Evolutionary conservation across 306 rosid species (phyloP).

Genomic region (Argentina anserina): DNA sequence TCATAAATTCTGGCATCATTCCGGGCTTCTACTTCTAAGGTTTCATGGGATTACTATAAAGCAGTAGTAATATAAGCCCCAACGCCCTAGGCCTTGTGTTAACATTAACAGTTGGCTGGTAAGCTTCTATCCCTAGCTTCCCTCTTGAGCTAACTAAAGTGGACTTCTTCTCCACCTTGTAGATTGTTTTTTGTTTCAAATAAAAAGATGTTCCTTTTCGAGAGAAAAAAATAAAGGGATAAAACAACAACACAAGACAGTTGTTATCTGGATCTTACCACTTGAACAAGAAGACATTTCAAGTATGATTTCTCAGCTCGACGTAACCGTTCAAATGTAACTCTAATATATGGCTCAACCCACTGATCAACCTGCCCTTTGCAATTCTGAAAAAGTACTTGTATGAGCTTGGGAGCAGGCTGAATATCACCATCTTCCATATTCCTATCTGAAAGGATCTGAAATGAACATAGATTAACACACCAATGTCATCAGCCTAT

Average conservation of each 20-base stretch:
- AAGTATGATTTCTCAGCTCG: constrained; percentile 70
- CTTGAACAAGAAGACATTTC: constrained; percentile 86
- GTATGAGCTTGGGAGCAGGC: constrained; percentile 95
- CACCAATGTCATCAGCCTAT: neutral
- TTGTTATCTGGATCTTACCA: constrained; percentile 51
- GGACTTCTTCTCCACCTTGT: neutral
- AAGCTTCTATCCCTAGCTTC: neutral
- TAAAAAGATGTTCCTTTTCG: neutral
- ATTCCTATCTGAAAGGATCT: constrained; percentile 77
- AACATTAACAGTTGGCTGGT: no score
- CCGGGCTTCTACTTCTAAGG: neutral
- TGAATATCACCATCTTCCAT: constrained; percentile 90
- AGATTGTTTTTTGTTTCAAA: neutral
- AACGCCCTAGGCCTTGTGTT: neutral
- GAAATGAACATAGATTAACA: constrained; percentile 3
- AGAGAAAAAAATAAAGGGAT: neutral
- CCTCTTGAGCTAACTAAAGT: neutral
- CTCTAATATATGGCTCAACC: constrained; percentile 88
- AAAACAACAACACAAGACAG: neutral
- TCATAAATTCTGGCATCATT: neutral
- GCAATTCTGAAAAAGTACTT: constrained; percentile 91
- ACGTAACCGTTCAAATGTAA: constrained; percentile 67
- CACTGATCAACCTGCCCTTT: constrained; percentile 93
- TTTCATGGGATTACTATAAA: neutral
- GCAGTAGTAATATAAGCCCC: neutral